phyloP scores from a whole-genome alignment of 73 alveolate genomes.

The Symbiodinium pilosum region DNA sequence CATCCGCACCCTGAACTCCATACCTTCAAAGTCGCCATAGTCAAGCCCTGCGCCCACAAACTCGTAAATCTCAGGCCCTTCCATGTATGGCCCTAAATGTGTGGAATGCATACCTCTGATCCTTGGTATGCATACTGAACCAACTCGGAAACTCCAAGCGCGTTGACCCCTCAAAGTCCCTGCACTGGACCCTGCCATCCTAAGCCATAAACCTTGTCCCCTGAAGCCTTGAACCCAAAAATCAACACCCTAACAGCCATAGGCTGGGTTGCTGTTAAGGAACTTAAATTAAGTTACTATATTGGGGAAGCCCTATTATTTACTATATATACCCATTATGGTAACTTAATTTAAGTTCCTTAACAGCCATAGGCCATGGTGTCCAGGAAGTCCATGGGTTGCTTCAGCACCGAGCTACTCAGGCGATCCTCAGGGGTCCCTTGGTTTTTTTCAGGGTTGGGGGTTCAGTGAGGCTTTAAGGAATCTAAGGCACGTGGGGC shows the following conservation, averaged over 20 bases:
- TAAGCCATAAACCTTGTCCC: no score
- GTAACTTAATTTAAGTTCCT: not conserved
- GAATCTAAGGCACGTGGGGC: no score
- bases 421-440: not conserved
- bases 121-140: no score
- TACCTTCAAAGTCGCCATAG: no score
- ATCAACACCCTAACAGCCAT: not conserved
- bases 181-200: no score
- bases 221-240: not conserved
- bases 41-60: no score
- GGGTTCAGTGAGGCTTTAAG: not conserved
- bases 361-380: not conserved
- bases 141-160: no score
- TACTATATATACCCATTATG: not conserved
- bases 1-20: no score
- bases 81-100: no score
- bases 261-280: not conserved
- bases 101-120: no score
- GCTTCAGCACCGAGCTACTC: conserved; percentile 1
- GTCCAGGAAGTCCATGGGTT: conserved; percentile 27
- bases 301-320: not conserved
- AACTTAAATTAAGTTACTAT: not conserved
- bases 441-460: not conserved
- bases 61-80: no score
- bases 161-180: no score